Evolutionary conservation across 2,329 filamentous ascomycete genomes (phyloP).

Genomic region (Exophiala spinifera): DNA sequence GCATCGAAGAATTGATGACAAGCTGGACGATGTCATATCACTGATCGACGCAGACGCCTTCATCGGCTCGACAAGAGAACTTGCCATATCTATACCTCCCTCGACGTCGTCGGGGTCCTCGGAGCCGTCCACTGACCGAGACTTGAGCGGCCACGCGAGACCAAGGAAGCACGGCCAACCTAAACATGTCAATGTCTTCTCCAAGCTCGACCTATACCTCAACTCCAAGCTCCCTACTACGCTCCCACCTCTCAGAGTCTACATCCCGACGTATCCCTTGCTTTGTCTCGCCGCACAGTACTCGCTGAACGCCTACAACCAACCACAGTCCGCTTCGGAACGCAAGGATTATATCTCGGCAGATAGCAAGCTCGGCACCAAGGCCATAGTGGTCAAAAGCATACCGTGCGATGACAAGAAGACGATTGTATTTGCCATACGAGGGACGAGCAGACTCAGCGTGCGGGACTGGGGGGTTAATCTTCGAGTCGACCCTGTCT

Average conservation of each 20-base stretch:
- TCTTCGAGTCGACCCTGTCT: slow-evolving; percentile 64
- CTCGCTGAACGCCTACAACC: slow-evolving; percentile 70
- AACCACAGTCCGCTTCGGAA: slow-evolving; percentile 57
- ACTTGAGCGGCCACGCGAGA: neutral
- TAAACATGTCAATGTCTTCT: slow-evolving; percentile 59
- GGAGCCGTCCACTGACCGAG: neutral
- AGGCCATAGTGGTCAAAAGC: slow-evolving; percentile 81
- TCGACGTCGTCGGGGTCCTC: slow-evolving; percentile 2
- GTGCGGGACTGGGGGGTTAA: slow-evolving; percentile 88
- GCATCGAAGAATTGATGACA: slow-evolving; percentile 57
- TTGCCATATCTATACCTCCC: slow-evolving; percentile 12
- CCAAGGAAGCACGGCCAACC: slow-evolving; percentile 33
- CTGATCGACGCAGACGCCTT: slow-evolving; percentile 65
- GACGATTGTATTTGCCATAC: slow-evolving; percentile 78
- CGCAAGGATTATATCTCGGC: slow-evolving; percentile 67
- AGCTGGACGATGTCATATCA: slow-evolving; percentile 67
- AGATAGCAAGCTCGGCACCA: slow-evolving; percentile 71
- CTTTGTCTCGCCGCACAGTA: slow-evolving; percentile 76
- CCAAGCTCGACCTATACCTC: slow-evolving; percentile 73
- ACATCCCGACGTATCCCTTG: slow-evolving; percentile 72
- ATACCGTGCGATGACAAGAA: slow-evolving; percentile 73
- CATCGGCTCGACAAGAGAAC: slow-evolving; percentile 42
- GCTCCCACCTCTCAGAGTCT: slow-evolving; percentile 66
- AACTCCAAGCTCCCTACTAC: slow-evolving; percentile 71
- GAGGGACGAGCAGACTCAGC: slow-evolving; percentile 64